Conservation (phyloP, 495 filamentous ascomycete genomes). For the Trichoderma orchidacearum region DNA sequence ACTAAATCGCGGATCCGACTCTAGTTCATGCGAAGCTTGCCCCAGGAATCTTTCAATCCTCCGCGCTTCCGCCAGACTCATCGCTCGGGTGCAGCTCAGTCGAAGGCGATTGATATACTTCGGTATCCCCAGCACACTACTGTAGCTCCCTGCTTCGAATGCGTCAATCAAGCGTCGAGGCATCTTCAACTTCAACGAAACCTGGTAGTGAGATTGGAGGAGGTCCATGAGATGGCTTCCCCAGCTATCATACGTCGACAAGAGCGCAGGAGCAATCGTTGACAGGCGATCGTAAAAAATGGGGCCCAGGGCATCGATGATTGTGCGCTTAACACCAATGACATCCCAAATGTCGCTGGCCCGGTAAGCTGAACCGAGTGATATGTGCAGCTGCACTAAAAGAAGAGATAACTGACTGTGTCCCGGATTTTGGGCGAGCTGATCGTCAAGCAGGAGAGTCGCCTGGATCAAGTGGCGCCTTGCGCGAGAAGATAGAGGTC, state of each 20-base stretch:
- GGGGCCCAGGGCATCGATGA: slow-evolving; percentile 33
- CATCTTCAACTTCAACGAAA: slow-evolving; percentile 16
- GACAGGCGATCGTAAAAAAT: slow-evolving; percentile 37
- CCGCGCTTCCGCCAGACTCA: slow-evolving; percentile 31
- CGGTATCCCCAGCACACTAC: slow-evolving; percentile 24
- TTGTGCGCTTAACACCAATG: slow-evolving; percentile 34
- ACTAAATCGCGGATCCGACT: slow-evolving; percentile 16
- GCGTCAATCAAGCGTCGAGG: slow-evolving; percentile 28
- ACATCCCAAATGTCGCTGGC: slow-evolving; percentile 27
- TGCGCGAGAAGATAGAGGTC: background rate
- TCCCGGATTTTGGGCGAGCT: slow-evolving; percentile 17
- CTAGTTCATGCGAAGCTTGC: background rate
- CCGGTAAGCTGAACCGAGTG: slow-evolving; percentile 26
- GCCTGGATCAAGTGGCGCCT: slow-evolving; percentile 23
- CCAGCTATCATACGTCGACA: slow-evolving; percentile 11
- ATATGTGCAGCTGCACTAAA: slow-evolving; percentile 30
- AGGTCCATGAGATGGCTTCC: slow-evolving; percentile 16
- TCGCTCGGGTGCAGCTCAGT: slow-evolving; percentile 25
- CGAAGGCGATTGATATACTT: slow-evolving; percentile 20
- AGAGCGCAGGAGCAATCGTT: slow-evolving; percentile 30
- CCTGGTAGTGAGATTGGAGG: slow-evolving; percentile 21
- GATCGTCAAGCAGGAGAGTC: slow-evolving; percentile 28
- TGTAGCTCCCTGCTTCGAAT: slow-evolving; percentile 30
- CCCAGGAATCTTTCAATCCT: slow-evolving; percentile 7
- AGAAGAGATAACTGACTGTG: slow-evolving; percentile 27